phyloP scores from a whole-genome alignment of 2,329 filamentous ascomycete genomes.

The Tympanopsis confertula region DNA sequence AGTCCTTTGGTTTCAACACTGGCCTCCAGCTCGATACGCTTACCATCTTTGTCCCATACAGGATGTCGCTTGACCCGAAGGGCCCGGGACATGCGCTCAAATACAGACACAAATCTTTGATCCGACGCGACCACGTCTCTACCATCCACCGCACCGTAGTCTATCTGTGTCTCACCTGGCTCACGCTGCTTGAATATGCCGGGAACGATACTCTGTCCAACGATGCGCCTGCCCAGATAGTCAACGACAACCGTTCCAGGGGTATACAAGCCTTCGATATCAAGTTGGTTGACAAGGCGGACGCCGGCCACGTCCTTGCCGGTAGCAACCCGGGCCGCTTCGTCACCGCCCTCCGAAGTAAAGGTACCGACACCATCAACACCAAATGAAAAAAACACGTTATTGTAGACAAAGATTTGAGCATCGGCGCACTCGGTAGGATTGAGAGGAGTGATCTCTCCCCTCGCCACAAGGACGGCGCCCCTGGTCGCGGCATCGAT shows the following conservation, averaged over 20 bases:
- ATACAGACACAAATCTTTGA: constrained; percentile 71
- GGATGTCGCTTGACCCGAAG: constrained; percentile 87
- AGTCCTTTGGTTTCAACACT: constrained; percentile 97
- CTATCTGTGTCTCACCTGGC: constrained; percentile 94
- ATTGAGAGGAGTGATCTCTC: constrained; percentile 86
- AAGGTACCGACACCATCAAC: constrained; percentile 96
- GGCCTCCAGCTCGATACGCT: constrained; percentile 80
- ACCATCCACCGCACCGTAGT: constrained; percentile 95
- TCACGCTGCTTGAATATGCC: constrained; percentile 99
- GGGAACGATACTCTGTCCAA: constrained; percentile 94
- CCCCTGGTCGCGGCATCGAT: constrained; percentile 89
- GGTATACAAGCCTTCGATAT: constrained; percentile 87
- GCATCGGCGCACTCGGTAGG: constrained; percentile 86
- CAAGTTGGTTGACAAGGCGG: constrained; percentile 88
- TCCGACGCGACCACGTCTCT: constrained; percentile 90
- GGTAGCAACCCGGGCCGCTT: constrained; percentile 88
- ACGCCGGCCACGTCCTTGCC: constrained; percentile 95
- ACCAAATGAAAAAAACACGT: constrained; percentile 98
- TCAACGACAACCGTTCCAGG: constrained; percentile 94
- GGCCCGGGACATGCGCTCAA: constrained; percentile 81
- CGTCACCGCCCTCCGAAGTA: constrained; percentile 88
- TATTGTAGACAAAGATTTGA: constrained; percentile 99
- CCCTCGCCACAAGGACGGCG: constrained; percentile 80
- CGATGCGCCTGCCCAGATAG: constrained; percentile 91
- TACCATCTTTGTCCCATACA: constrained; percentile 94